phyloP scores from a whole-genome alignment of 192 early-diverging fungal genomes.

The Coemansia sp. region DNA sequence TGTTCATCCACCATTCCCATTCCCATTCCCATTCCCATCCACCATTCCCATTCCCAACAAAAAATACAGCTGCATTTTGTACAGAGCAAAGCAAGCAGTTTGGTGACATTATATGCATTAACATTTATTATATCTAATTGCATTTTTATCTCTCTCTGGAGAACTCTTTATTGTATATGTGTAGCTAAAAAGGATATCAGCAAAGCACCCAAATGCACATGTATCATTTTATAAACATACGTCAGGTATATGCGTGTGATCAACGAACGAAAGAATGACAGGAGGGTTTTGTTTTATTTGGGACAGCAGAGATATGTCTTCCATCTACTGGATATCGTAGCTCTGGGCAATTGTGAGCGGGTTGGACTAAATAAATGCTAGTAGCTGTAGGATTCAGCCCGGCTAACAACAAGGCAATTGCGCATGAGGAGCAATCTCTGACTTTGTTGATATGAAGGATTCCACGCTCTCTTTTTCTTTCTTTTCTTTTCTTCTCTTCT shows the following conservation, averaged over 20 bases:
- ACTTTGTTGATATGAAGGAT: neutral
- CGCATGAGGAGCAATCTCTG: neutral
- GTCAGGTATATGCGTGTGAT: neutral
- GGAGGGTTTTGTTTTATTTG: no score
- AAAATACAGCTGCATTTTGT: neutral
- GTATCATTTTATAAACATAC: slow-evolving; percentile 42
- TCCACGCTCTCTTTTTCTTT: slow-evolving; percentile 3
- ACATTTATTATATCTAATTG: neutral
- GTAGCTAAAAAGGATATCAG: slow-evolving; percentile 44
- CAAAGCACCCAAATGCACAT: slow-evolving; percentile 48
- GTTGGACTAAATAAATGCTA: no score
- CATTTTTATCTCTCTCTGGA: neutral
- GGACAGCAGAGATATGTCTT: no score
- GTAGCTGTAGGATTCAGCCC: no score
- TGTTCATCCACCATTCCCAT: neutral
- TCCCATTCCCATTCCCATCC: neutral
- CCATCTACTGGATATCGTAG: no score
- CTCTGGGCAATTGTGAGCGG: no score
- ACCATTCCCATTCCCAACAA: neutral
- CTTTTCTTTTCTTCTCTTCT: neutral
- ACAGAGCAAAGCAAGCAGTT: no score
- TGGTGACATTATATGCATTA: no score
- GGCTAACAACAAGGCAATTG: no score
- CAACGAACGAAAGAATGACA: no score
- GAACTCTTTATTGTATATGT: neutral